Base-by-base conservation (phyloP, 805 yeast genomes). In the Pichia californica region DNA sequence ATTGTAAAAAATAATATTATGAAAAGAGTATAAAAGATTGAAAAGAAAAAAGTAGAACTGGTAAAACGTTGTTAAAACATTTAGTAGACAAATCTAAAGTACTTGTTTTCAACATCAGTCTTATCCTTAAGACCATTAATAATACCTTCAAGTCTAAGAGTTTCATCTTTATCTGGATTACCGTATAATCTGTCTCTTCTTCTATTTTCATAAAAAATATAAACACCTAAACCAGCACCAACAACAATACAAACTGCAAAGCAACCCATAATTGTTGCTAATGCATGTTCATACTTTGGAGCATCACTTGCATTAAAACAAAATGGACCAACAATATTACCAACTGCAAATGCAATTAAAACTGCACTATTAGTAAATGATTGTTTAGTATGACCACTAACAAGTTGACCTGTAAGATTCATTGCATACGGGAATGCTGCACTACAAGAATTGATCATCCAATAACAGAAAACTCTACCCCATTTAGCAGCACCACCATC, bases 271-370 rank as follows among this genome's bases (percentile, higher is more conserved):
- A 52, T 68, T 31, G 69, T 61, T 21, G 46, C 46, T 20, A 40
- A 67, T 60, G 75, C 72, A 5, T 69, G 64, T 13, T 57, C 46
- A 50, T 66, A 72, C 45, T 69, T 59, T 38, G 81, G 81, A 8
- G 69, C 66, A 50, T 71, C 73, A 21, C 52, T 57, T 8, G 53
- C 61, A 49, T 68, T 65, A 75, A 79, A 76, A 21, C 75, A 51
- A 53, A 75, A 81, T 4, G 81, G 79, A 5, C 76, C 70, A 23
- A 74, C 69, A 26, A 75, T 66, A 47, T 75, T 75, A 20, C 74
- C 64, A 35, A 75, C 56, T 43, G 73, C 66, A 44, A 69, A 75
- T 14, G 69, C 67, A 25, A 67, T 61, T 72, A 73, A 64, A 21
- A 65, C 61, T 44, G 70, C 51, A 27, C 66, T 72, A 48, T 66